A percentile compares a stretch with the other conserved stretches of the same genome.
These are phyloP conservation scores for Ophiostoma australiae DNA, from an alignment of 2,329 filamentous ascomycete species.

Conservation along the genomic window DNA sequence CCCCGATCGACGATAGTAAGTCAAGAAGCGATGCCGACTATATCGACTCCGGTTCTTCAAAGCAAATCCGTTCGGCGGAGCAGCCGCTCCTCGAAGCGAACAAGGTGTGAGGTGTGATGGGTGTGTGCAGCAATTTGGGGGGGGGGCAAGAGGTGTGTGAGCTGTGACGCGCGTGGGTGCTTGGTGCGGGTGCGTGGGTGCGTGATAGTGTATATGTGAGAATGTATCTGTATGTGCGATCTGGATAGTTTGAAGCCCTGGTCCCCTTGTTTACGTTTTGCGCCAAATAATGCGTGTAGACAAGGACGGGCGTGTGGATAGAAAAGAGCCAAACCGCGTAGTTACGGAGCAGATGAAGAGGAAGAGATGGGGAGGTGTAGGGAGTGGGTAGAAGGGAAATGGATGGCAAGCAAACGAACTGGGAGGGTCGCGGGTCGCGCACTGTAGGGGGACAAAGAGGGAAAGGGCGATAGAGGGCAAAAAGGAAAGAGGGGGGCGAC, in stretches of 20 bases:
- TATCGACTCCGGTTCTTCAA: not conserved
- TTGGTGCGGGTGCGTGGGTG: conserved; percentile 10
- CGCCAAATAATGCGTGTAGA: conserved; percentile 9
- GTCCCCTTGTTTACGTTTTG: conserved; percentile 15
- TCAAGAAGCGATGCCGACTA: not conserved
- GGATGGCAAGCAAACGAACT: not conserved
- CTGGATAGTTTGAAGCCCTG: conserved; percentile 12
- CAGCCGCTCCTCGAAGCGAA: not conserved
- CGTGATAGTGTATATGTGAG: not conserved
- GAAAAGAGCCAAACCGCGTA: conserved; percentile 5
- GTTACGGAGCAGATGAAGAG: not conserved
- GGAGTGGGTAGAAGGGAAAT: conserved; percentile 1
- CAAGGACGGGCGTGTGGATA: conserved; percentile 17
- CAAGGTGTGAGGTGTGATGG: not conserved
- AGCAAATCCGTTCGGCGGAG: conserved; percentile 9
- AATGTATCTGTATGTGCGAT: conserved; percentile 13
- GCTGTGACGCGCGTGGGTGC: conserved; percentile 12
- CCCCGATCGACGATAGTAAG: not conserved
- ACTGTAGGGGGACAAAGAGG: conserved; percentile 14
- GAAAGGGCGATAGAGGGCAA: conserved; percentile 5
- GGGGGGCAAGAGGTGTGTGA: conserved; percentile 9
- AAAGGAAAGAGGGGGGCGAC: conserved; percentile 2
- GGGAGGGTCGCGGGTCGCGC: conserved; percentile 6
- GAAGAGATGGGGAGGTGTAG: not conserved
- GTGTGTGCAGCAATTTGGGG: conserved; percentile 11